Evolutionary conservation across 2,329 filamentous ascomycete genomes (phyloP).

Genomic region (Parafenestella ontariensis): DNA sequence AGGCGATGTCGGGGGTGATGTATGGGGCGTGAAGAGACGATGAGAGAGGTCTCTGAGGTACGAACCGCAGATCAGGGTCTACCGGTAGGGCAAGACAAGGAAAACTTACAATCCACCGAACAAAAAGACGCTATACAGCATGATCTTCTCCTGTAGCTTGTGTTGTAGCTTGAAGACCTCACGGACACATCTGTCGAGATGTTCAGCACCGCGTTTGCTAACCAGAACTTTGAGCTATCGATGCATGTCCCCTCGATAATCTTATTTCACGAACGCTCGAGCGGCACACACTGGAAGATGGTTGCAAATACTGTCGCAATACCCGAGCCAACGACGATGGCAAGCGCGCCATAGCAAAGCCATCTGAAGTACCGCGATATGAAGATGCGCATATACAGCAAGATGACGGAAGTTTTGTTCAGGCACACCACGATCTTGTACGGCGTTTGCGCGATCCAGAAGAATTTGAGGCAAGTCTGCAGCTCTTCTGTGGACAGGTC

Average conservation of each 20-base stretch:
- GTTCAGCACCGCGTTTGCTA: constrained; percentile 12
- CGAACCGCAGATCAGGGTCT: too few species aligned
- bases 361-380: too few species aligned
- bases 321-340: constrained; percentile 5
- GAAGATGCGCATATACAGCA: too few species aligned
- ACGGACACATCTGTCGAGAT: constrained; percentile 10
- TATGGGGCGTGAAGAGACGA: too few species aligned
- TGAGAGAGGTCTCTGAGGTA: too few species aligned
- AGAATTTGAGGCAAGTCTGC: too few species aligned
- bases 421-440: too few species aligned
- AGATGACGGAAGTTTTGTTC: too few species aligned
- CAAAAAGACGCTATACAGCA: constrained; percentile 8
- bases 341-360: constrained; percentile 1
- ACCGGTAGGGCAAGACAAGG: background rate
- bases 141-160: constrained; percentile 7
- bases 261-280: constrained; percentile 10
- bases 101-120: constrained; percentile 8
- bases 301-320: constrained; percentile 7
- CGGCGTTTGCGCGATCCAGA: too few species aligned
- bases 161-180: constrained; percentile 7
- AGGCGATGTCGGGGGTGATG: too few species aligned
- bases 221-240: constrained; percentile 11
- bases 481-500: too few species aligned
- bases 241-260: constrained; percentile 9
- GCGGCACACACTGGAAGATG: constrained; percentile 11